A percentile compares a stretch with the other conserved stretches of the same genome.
Evolutionary conservation across 192 early-diverging fungal species (phyloP).

Genomic region (Paraglomus brasilianum): DNA sequence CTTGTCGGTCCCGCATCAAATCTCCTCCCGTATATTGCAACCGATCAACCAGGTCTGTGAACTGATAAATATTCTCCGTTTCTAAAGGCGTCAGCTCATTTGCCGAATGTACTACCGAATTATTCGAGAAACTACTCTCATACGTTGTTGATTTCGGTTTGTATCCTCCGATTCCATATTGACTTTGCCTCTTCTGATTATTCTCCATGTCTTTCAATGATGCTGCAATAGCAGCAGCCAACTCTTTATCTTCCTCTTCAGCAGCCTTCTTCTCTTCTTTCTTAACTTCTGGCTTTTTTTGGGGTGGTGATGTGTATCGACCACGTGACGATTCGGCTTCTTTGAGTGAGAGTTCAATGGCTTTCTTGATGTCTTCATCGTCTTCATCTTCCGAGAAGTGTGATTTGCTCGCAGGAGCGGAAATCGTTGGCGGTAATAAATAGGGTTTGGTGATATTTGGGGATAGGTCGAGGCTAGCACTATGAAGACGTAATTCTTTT

Average conservation of each 20-base stretch:
- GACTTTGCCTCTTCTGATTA: constrained; percentile 15
- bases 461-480: constrained; percentile 31
- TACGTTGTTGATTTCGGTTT: constrained; percentile 33
- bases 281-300: constrained; percentile 10
- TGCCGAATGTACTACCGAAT: constrained; percentile 1
- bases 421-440: constrained; percentile 17
- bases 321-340: constrained; percentile 62
- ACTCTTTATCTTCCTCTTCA: constrained; percentile 67
- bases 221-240: constrained; percentile 76
- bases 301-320: constrained; percentile 36
- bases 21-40: constrained; percentile 78
- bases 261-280: constrained; percentile 16
- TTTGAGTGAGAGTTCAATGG: constrained; percentile 89
- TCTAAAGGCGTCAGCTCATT: constrained; percentile 75
- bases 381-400: constrained; percentile 53
- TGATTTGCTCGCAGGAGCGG: constrained; percentile 22
- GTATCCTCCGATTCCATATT: constrained; percentile 26
- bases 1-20: constrained; percentile 71
- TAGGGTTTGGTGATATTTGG: constrained; percentile 2
- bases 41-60: constrained; percentile 80
- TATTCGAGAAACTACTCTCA: neutral
- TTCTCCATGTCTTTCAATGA: constrained; percentile 66
- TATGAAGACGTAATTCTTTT: constrained; percentile 41
- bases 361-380: constrained; percentile 88
- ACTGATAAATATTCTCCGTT: constrained; percentile 87